Evolutionary conservation across 192 early-diverging fungal genomes (phyloP).

Genomic region (Spizellomyces sp.): DNA sequence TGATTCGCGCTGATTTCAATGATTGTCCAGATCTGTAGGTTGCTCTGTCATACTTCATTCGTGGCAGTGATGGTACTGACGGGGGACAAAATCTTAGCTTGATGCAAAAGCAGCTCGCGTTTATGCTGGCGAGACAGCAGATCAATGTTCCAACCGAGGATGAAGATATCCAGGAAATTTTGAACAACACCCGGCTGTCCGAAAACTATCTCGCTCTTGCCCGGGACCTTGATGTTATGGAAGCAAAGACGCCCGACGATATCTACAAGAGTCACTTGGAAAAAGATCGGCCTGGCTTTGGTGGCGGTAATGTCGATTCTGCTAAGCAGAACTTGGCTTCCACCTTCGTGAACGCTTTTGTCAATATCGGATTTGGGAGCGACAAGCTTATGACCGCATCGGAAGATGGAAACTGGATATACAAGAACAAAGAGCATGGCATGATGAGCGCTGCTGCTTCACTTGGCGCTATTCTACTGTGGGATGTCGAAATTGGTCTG

Average conservation of each 20-base stretch:
- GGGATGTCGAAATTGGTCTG: constrained; percentile 92
- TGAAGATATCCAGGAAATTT: constrained; percentile 79
- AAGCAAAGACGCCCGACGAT: constrained; percentile 95
- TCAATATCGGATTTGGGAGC: constrained; percentile 94
- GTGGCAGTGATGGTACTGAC: not conserved
- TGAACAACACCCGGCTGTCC: constrained; percentile 86
- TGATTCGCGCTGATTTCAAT: constrained; percentile 88
- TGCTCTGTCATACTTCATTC: constrained; percentile 49
- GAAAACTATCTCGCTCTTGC: constrained; percentile 88
- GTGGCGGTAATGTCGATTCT: constrained; percentile 79
- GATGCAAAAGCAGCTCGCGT: constrained; percentile 93
- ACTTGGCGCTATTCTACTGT: constrained; percentile 87
- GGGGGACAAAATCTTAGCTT: not conserved
- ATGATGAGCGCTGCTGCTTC: constrained; percentile 97
- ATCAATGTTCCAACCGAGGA: constrained; percentile 78
- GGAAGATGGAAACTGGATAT: constrained; percentile 87
- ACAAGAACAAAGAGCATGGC: constrained; percentile 97
- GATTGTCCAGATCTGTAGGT: constrained; percentile 66
- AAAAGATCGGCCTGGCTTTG: constrained; percentile 71
- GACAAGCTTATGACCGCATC: constrained; percentile 88
- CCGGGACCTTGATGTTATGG: constrained; percentile 90
- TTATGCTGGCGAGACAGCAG: constrained; percentile 88
- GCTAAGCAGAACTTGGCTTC: constrained; percentile 95
- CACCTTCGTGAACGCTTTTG: constrained; percentile 98
- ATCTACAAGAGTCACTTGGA: constrained; percentile 98